These are phyloP conservation scores for Candida freyschussii DNA, from an alignment of 1,139 yeast species.

Conservation along the genomic window DNA sequence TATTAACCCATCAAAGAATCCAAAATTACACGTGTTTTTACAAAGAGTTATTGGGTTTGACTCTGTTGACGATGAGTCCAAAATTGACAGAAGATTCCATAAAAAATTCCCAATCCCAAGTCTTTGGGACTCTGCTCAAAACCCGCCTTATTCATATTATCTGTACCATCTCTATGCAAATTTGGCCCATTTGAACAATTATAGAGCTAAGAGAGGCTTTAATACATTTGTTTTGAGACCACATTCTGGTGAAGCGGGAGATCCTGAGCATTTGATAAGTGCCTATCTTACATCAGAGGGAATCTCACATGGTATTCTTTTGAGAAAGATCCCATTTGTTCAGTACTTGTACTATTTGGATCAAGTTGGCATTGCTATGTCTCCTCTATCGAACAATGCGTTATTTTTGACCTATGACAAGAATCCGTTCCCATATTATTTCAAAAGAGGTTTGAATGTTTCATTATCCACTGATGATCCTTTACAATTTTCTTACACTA, in stretches of 20 bases:
- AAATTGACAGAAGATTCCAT: slow-evolving; percentile 75
- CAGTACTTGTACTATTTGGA: slow-evolving; percentile 91
- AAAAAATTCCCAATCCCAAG: slow-evolving; percentile 79
- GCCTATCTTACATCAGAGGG: slow-evolving; percentile 89
- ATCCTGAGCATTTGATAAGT: slow-evolving; percentile 91
- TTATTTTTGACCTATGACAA: slow-evolving; percentile 92
- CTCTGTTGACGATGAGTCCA: slow-evolving; percentile 97
- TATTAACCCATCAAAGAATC: slow-evolving; percentile 76
- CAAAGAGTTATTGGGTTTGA: slow-evolving; percentile 97
- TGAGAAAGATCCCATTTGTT: slow-evolving; percentile 89
- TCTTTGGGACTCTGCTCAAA: slow-evolving; percentile 69
- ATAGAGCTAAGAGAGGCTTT: slow-evolving; percentile 68
- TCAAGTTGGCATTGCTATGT: slow-evolving; percentile 98
- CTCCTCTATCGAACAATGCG: slow-evolving; percentile 95
- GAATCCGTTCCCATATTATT: slow-evolving; percentile 84
- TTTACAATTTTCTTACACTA: slow-evolving; percentile 90
- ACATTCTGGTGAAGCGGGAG: slow-evolving; percentile 99
- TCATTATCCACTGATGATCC: slow-evolving; percentile 93
- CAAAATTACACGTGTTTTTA: slow-evolving; percentile 80
- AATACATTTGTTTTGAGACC: slow-evolving; percentile 93
- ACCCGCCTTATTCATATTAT: slow-evolving; percentile 98
- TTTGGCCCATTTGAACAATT: slow-evolving; percentile 75
- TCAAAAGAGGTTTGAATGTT: slow-evolving; percentile 89
- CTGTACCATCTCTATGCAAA: slow-evolving; percentile 85
- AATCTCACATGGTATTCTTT: slow-evolving; percentile 89